Conservation (phyloP, 2,329 filamentous ascomycete genomes). For the Fusarium ramigenum region DNA sequence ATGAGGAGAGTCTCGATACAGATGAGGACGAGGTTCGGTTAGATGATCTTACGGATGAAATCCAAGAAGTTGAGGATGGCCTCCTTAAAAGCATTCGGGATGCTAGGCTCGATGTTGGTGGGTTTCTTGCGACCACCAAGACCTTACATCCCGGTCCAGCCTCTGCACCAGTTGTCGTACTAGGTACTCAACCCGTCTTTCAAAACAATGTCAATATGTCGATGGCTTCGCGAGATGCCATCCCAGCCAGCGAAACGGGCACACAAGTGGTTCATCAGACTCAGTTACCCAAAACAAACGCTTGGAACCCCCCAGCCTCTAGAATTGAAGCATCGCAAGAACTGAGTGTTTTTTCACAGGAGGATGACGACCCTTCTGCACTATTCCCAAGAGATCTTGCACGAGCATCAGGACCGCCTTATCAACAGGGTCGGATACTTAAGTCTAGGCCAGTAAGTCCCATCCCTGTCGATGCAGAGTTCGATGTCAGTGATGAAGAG, state of each 20-base stretch:
- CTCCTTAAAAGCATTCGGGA: conserved; percentile 54
- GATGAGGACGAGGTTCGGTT: conserved; percentile 61
- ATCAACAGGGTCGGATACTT: conserved; percentile 9
- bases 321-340: conserved; percentile 27
- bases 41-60: conserved; percentile 57
- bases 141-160: conserved; percentile 11
- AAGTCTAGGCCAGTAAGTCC: neutral
- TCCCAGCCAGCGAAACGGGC: conserved; percentile 45
- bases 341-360: conserved; percentile 40
- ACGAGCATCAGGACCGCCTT: neutral
- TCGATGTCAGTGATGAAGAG: conserved; percentile 42
- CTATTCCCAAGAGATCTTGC: conserved; percentile 41
- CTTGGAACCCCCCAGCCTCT: conserved; percentile 38
- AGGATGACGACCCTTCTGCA: conserved; percentile 31
- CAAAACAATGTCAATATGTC: conserved; percentile 47
- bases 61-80: conserved; percentile 55
- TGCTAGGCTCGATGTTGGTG: conserved; percentile 57
- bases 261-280: conserved; percentile 64
- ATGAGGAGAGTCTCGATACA: conserved; percentile 61
- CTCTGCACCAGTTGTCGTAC: conserved; percentile 47
- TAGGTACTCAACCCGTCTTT: conserved; percentile 55
- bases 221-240: conserved; percentile 46
- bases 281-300: conserved; percentile 51
- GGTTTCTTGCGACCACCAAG: conserved; percentile 47
- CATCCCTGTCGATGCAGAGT: conserved; percentile 25